A percentile compares a stretch with the other conserved stretches of the same genome.
Conservation (phyloP, 2,329 filamentous ascomycete genomes). For the Sclerotinia glacialis region DNA sequence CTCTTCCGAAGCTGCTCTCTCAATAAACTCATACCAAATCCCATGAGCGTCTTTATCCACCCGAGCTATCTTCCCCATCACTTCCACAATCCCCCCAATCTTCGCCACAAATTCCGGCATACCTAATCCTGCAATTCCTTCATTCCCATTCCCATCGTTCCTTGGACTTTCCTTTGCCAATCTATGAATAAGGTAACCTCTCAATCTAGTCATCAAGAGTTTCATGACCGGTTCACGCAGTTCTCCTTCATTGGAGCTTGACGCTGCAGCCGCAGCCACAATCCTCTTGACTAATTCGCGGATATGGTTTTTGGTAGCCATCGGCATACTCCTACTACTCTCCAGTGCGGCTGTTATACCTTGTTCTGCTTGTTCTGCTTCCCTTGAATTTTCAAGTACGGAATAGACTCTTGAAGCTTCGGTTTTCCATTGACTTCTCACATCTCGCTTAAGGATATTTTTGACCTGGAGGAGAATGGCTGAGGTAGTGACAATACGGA, state of each 20-base stretch:
- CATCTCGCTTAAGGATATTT: conserved; percentile 78
- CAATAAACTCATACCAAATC: conserved; percentile 61
- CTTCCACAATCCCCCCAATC: conserved; percentile 67
- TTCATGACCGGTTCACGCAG: conserved; percentile 57
- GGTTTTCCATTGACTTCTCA: conserved; percentile 72
- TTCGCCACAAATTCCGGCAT: conserved; percentile 70
- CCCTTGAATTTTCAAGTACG: conserved; percentile 58
- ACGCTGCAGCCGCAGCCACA: conserved; percentile 38
- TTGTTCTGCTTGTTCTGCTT: conserved; percentile 51
- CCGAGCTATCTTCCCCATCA: conserved; percentile 60
- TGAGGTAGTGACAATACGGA: conserved; percentile 68
- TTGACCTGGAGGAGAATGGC: conserved; percentile 77
- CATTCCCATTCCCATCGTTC: conserved; percentile 58
- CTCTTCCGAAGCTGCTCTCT: conserved; percentile 18
- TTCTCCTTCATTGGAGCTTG: conserved; percentile 30
- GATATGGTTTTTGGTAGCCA: conserved; percentile 58
- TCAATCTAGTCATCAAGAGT: conserved; percentile 65
- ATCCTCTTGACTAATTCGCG: conserved; percentile 58
- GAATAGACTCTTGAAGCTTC: conserved; percentile 70
- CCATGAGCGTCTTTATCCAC: conserved; percentile 69
- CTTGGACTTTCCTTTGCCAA: conserved; percentile 60
- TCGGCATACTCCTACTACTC: conserved; percentile 61
- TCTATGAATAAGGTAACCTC: conserved; percentile 62
- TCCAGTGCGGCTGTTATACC: conserved; percentile 63
- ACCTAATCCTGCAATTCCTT: conserved; percentile 63